A percentile compares a stretch with the other conserved stretches of the same genome.
phyloP scores from a whole-genome alignment of 805 yeast genomes.

The Saturnispora sekii region DNA sequence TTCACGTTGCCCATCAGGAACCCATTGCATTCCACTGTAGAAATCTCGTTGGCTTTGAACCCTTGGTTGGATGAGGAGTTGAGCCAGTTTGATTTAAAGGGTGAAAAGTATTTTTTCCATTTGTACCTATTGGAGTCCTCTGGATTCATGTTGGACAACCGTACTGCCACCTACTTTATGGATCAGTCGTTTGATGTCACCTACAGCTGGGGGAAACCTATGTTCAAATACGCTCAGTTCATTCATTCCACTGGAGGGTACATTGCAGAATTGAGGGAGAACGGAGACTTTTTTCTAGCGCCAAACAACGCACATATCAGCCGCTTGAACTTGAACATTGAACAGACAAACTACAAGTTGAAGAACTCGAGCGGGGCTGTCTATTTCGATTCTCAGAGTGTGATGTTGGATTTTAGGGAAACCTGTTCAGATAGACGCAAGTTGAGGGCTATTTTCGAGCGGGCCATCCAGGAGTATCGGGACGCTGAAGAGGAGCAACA shows the following conservation, averaged over 20 bases:
- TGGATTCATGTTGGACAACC: conserved; percentile 74
- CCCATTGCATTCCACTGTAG: conserved; percentile 84
- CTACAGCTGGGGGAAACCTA: conserved; percentile 89
- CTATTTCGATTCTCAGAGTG: conserved; percentile 57
- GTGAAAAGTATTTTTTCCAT: conserved; percentile 67
- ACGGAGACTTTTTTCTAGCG: conserved; percentile 71
- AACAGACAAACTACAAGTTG: conserved; percentile 18
- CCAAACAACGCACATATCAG: conserved; percentile 82
- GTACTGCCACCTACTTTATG: conserved; percentile 57
- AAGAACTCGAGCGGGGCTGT: conserved; percentile 17
- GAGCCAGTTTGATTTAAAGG: conserved; percentile 29
- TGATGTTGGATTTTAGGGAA: conserved; percentile 59
- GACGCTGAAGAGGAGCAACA: conserved; percentile 22
- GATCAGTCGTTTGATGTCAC: conserved; percentile 48
- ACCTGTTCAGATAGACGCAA: conserved; percentile 45
- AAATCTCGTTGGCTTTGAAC: conserved; percentile 51
- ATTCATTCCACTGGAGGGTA: conserved; percentile 85
- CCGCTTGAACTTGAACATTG: conserved; percentile 45
- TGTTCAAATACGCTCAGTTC: conserved; percentile 76
- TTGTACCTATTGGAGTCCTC: conserved; percentile 55
- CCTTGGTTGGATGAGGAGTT: conserved; percentile 64
- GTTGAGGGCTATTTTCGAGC: conserved; percentile 44
- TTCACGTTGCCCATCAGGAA: conserved; percentile 65
- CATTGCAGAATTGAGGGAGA: conserved; percentile 75
- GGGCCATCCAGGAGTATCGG: conserved; percentile 44